Percentiles rank a stretch among this genome's conserved stretches.
Evolutionary conservation across 129 eudicot genomes (phyloP).

Genomic region (Rutidosis leptorrhynchoides): DNA sequence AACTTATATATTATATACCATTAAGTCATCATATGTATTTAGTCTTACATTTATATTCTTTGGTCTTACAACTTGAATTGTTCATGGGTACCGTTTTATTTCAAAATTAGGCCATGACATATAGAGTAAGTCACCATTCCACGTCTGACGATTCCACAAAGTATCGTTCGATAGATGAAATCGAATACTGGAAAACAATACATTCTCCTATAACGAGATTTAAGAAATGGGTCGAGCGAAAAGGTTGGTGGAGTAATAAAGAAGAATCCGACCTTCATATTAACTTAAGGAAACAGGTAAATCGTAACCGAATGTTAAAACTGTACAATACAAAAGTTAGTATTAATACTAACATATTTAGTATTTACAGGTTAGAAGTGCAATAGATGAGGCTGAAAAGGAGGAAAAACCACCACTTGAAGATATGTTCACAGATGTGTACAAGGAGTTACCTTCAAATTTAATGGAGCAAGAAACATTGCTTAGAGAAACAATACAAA

Average conservation of each 20-base stretch:
- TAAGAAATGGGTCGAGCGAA: constrained; percentile 62
- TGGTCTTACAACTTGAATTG: background rate
- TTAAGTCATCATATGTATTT: background rate
- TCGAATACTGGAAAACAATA: constrained; percentile 55
- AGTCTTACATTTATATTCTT: background rate
- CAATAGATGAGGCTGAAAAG: constrained; percentile 57
- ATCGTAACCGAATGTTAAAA: background rate
- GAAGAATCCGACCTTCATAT: constrained; percentile 46
- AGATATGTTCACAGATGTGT: constrained; percentile 62
- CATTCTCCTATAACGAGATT: constrained; percentile 48
- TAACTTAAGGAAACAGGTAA: constrained; percentile 51
- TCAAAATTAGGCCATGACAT: constrained; percentile 58
- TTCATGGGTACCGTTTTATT: background rate
- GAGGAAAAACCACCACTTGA: constrained; percentile 50
- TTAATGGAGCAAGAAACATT: constrained; percentile 61
- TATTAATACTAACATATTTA: background rate
- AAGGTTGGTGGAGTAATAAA: constrained; percentile 75
- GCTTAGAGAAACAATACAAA: constrained; percentile 48
- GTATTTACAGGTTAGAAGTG: constrained; percentile 39
- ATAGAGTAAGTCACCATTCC: constrained; percentile 80
- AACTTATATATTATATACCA: background rate
- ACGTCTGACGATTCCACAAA: constrained; percentile 88
- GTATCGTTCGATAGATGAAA: constrained; percentile 58
- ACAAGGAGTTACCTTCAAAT: constrained; percentile 47
- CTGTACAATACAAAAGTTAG: background rate